Conservation (phyloP, 768 basidiomycete genomes). For the Amanita thiersii region DNA sequence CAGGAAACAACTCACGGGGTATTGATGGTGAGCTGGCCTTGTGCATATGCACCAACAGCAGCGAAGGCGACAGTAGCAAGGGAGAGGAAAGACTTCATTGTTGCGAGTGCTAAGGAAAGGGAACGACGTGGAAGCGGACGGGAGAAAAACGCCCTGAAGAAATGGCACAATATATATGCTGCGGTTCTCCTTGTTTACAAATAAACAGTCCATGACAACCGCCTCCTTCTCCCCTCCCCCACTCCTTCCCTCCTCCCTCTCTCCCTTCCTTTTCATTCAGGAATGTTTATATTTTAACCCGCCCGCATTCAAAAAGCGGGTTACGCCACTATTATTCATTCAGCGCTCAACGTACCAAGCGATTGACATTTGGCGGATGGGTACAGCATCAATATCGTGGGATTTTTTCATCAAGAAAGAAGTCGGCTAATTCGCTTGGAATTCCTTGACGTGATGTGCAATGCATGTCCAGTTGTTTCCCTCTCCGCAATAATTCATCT, state of each 20-base stretch:
- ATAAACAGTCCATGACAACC: constrained; percentile 17
- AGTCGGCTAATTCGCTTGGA: too few relatives aligned
- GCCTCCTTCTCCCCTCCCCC: background rate
- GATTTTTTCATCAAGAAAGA: background rate
- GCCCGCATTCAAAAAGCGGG: too few relatives aligned
- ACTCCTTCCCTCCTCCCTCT: background rate
- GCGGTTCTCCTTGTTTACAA: constrained; percentile 16
- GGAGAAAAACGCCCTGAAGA: constrained; percentile 13
- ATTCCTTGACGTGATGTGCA: too few relatives aligned
- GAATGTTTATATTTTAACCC: too few relatives aligned
- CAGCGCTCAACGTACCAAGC: too few relatives aligned
- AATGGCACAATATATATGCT: constrained; percentile 10
- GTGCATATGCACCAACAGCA: constrained; percentile 34
- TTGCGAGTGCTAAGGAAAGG: constrained; percentile 17
- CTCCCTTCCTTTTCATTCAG: background rate
- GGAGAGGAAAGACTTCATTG: constrained; percentile 34
- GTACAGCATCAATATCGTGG: constrained; percentile 2
- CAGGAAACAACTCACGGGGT: constrained; percentile 55
- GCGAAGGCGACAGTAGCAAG: constrained; percentile 32
- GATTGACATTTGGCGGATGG: background rate
- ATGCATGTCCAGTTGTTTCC: too few relatives aligned
- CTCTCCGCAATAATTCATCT: too few relatives aligned
- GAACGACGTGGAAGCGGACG: constrained; percentile 19
- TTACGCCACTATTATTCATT: too few relatives aligned
- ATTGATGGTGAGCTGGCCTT: constrained; percentile 40